Base-by-base conservation (phyloP, 2,329 filamentous ascomycete genomes). In the Calonectria montana region DNA sequence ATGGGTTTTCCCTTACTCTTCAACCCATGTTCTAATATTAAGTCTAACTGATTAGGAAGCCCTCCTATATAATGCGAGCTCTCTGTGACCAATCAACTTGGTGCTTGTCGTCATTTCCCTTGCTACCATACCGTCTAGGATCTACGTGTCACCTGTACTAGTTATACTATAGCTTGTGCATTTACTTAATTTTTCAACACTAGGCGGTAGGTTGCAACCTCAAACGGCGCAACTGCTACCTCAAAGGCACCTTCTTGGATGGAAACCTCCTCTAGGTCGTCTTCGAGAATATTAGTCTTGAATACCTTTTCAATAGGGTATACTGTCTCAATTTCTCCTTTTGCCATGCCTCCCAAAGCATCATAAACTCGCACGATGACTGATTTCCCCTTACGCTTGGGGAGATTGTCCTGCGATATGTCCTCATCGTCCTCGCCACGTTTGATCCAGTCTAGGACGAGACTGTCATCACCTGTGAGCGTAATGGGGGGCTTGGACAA, bases 401-500 rank as follows among this genome's bases (percentile, higher is more conserved):
- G 57, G 39, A 45, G 39, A 31, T 41, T 29, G 25, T 62, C 57
- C 9, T n/a, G 25, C 16, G 25, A 45, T 4, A 95, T 89, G 76
- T 95, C 94, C 79, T 93, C 92, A 76, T 96, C 94, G 77, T 96
- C 94, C 81, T 96, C 94, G n/a, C 94, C 96, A 69, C 97, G 93
- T 88, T 99, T 99, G 82, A 98, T 89, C 1, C 92, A 93, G 81
- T 99, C 97, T 0, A 99, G 86, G 3, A 99, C 87, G 21, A 99
- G 86, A 4, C 93, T 92, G 10, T 87, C 81, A 23, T 80, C 80
- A 62, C 84, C 83, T 47, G 88, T 87, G 53, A 98, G 84, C 71
- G 88, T 89, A 79, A 98, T 90, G 0, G 93, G 90, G 1, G 81
- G 75, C 23, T 73, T 70, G 1, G 76, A 73, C 15, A 81, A 74